Percentiles rank a stretch among this genome's conserved stretches.
Conservation (phyloP, 2,329 filamentous ascomycete genomes). For the Beauveria bassiana region DNA sequence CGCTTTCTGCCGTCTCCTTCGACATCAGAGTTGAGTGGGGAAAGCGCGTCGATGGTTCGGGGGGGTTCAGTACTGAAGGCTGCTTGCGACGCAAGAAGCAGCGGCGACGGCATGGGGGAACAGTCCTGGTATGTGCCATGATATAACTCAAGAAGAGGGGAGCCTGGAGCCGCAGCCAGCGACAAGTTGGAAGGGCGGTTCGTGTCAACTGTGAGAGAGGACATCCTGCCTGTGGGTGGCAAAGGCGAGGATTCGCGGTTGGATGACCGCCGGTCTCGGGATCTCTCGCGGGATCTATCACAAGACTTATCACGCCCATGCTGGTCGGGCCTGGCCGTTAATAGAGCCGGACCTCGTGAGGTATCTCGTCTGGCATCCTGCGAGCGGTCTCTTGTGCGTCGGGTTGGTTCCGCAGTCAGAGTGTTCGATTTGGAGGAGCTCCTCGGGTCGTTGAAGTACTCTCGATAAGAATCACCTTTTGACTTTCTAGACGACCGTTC, state of each 20-base stretch:
- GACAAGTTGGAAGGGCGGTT: conserved; percentile 34
- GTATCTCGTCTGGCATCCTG: conserved; percentile 26
- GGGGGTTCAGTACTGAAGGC: conserved; percentile 40
- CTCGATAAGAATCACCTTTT: conserved; percentile 9
- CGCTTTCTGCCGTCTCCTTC: conserved; percentile 36
- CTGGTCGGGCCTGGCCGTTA: conserved; percentile 17
- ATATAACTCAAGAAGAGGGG: conserved; percentile 85
- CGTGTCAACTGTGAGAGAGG: conserved; percentile 42
- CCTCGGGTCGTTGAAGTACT: conserved; percentile 26
- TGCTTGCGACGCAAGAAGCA: conserved; percentile 44
- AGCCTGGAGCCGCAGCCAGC: conserved; percentile 58
- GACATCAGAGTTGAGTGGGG: conserved; percentile 42
- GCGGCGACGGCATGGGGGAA: conserved; percentile 86
- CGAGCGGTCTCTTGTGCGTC: conserved; percentile 27
- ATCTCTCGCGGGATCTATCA: conserved; percentile 18
- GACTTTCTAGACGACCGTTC: conserved; percentile 9
- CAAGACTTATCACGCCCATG: conserved; percentile 10
- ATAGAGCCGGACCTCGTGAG: conserved; percentile 16
- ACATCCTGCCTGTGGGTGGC: conserved; percentile 44
- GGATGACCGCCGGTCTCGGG: conserved; percentile 26
- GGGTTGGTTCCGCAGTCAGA: conserved; percentile 33
- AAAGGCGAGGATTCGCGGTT: conserved; percentile 37
- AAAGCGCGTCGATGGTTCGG: conserved; percentile 40
- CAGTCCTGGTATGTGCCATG: conserved; percentile 90
- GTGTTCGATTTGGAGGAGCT: conserved; percentile 32